These are phyloP conservation scores for Fusarium nematophilum DNA, from an alignment of 2,329 filamentous ascomycete genomes.

Conservation along the genomic window DNA sequence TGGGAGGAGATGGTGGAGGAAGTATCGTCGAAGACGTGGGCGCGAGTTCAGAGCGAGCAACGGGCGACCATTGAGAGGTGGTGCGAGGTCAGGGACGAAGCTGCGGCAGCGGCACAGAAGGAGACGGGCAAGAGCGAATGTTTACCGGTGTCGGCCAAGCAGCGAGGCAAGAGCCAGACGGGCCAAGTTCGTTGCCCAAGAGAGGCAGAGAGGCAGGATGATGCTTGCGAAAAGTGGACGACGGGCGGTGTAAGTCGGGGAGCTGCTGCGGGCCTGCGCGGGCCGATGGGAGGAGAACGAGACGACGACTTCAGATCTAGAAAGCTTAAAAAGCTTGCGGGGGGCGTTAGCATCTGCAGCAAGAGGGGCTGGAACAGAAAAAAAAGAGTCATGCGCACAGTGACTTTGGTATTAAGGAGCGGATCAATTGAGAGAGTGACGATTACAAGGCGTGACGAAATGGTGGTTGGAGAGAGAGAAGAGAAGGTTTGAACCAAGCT, in stretches of 20 bases:
- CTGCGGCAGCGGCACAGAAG: neutral
- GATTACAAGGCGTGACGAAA: slow-evolving; percentile 12
- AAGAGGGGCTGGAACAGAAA: neutral
- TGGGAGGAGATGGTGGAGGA: slow-evolving; percentile 24
- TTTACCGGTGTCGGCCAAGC: neutral
- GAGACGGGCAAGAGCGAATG: slow-evolving; percentile 15
- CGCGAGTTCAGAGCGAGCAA: slow-evolving; percentile 15
- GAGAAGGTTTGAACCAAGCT: slow-evolving; percentile 25
- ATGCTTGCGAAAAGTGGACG: slow-evolving; percentile 40
- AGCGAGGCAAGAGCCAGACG: slow-evolving; percentile 19
- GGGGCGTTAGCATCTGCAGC: slow-evolving; percentile 20
- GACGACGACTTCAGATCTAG: slow-evolving; percentile 14
- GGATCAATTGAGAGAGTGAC: slow-evolving; percentile 7
- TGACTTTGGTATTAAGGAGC: slow-evolving; percentile 24
- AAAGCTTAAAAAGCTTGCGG: slow-evolving; percentile 27
- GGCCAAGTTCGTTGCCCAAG: slow-evolving; percentile 6
- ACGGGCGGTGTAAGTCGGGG: slow-evolving; percentile 45
- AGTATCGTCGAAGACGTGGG: slow-evolving; percentile 15
- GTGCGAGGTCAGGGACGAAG: slow-evolving; percentile 6
- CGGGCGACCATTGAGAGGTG: slow-evolving; percentile 26
- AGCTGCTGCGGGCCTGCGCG: slow-evolving; percentile 39
- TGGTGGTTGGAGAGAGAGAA: slow-evolving; percentile 21
- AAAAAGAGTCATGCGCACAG: slow-evolving; percentile 26
- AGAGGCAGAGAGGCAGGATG: slow-evolving; percentile 24
- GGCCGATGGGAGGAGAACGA: slow-evolving; percentile 24